A percentile compares a stretch with the other conserved stretches of the same genome.
phyloP scores from a whole-genome alignment of 169 alveolate species.

The Pseudocohnilembus persalinus region DNA sequence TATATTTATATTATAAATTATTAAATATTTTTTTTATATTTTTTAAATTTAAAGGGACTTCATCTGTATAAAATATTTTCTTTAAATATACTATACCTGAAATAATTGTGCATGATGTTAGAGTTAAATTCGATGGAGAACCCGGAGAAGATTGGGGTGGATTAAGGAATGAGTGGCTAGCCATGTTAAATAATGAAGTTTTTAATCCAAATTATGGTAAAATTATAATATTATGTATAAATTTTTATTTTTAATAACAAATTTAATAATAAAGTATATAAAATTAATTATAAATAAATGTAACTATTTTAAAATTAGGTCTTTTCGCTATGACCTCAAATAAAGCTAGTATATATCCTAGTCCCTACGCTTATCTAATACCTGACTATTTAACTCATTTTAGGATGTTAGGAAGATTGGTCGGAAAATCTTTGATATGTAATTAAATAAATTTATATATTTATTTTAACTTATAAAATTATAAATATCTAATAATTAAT shows the following conservation, averaged over 20 bases:
- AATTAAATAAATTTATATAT: too few species aligned
- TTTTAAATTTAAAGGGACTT: neutral
- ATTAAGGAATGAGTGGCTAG: slow-evolving; percentile 18
- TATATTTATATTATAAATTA: too few species aligned
- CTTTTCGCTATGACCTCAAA: slow-evolving; percentile 1
- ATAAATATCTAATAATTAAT: too few species aligned
- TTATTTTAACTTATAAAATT: too few species aligned
- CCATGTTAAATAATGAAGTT: slow-evolving; percentile 8
- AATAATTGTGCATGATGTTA: slow-evolving; percentile 1
- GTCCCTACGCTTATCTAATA: neutral
- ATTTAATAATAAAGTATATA: too few species aligned
- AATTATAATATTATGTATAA: too few species aligned
- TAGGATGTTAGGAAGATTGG: slow-evolving; percentile 12
- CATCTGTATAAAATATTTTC: neutral
- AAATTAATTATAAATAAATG: too few species aligned
- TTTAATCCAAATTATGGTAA: slow-evolving; percentile 21
- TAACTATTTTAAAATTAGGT: neutral
- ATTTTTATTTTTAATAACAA: too few species aligned
- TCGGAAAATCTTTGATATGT: slow-evolving; percentile 17
- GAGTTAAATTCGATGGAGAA: slow-evolving; percentile 15
- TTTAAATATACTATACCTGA: slow-evolving; percentile 14
- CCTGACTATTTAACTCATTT: slow-evolving; percentile 25
- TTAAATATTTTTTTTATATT: too few species aligned
- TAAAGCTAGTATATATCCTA: slow-evolving; percentile 13
- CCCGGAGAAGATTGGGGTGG: slow-evolving; percentile 24